Percentiles rank a stretch among this genome's conserved stretches.
phyloP scores from a whole-genome alignment of 148 eudicot species.

The Cornus kousa region DNA sequence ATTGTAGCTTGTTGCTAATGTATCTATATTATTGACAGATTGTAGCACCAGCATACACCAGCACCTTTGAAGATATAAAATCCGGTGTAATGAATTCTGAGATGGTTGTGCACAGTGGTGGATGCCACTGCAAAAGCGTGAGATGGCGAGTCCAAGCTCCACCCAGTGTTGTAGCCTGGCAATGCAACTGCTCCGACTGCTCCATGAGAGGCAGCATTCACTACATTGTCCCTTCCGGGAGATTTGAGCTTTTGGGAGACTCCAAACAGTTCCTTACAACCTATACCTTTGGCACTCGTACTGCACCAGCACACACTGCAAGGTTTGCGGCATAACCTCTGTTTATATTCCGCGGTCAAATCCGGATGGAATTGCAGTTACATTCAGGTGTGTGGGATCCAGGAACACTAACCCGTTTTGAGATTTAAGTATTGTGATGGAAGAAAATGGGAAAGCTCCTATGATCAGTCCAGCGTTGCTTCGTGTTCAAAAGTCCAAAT shows the following conservation, averaged over 20 bases:
- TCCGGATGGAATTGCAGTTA: constrained; percentile 81
- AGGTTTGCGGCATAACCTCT: constrained; percentile 81
- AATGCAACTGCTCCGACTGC: constrained; percentile 81
- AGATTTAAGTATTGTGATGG: constrained; percentile 68
- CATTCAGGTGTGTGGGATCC: constrained; percentile 65
- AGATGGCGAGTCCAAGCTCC: constrained; percentile 67
- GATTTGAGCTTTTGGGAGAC: constrained; percentile 58
- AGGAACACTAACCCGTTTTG: constrained; percentile 62
- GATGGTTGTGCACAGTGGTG: constrained; percentile 61
- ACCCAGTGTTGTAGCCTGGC: constrained; percentile 54
- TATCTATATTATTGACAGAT: background rate
- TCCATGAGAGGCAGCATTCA: constrained; percentile 83
- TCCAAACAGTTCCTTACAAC: constrained; percentile 59
- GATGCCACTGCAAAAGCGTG: constrained; percentile 78
- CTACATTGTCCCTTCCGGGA: constrained; percentile 56
- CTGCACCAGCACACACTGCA: constrained; percentile 82
- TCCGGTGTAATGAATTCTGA: constrained; percentile 28
- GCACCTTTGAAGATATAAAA: background rate
- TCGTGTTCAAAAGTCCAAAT: constrained; percentile 41
- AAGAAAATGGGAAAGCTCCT: constrained; percentile 61
- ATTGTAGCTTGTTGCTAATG: background rate
- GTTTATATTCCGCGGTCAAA: constrained; percentile 80
- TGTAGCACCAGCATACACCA: background rate
- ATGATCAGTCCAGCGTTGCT: constrained; percentile 50
- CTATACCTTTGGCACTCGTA: constrained; percentile 78